phyloP scores from a whole-genome alignment of 148 eudicot genomes.

The Chenopodium quinoa region DNA sequence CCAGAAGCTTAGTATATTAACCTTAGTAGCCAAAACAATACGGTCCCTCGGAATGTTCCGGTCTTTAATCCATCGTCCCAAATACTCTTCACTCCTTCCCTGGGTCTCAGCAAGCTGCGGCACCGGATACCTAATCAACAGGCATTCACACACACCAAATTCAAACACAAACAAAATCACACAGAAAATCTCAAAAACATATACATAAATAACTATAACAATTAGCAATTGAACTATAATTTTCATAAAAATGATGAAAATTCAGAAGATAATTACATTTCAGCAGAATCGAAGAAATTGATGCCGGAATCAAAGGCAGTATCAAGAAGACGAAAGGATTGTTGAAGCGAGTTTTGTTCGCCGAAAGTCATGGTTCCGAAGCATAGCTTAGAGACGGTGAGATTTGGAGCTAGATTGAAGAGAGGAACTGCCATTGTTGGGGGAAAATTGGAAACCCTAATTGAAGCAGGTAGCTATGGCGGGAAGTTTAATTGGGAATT shows the following conservation, averaged over 20 bases:
- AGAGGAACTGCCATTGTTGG: slow-evolving; percentile 42
- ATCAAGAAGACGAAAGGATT: slow-evolving; percentile 64
- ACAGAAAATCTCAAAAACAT: too few relatives aligned
- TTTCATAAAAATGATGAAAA: too few relatives aligned
- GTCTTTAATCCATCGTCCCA: slow-evolving; percentile 78
- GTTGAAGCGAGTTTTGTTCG: slow-evolving; percentile 58
- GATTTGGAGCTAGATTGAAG: background rate
- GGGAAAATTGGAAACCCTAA: background rate
- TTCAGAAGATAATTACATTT: slow-evolving; percentile 45
- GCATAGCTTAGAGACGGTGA: slow-evolving; percentile 61
- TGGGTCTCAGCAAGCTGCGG: slow-evolving; percentile 82
- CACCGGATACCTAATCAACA: slow-evolving; percentile 70
- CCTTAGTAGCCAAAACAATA: slow-evolving; percentile 78
- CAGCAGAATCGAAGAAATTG: slow-evolving; percentile 94
- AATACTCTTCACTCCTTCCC: slow-evolving; percentile 81
- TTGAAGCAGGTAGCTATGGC: background rate
- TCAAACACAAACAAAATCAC: background rate
- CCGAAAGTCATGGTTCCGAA: slow-evolving; percentile 90
- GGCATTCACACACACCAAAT: background rate
- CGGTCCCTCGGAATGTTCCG: slow-evolving; percentile 55
- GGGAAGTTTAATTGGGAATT: background rate
- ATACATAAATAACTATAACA: too few relatives aligned
- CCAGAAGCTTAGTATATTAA: background rate
- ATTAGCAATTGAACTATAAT: too few relatives aligned
- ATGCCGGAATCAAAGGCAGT: slow-evolving; percentile 72